Base-by-base conservation (phyloP, 108 stramenopile genomes). In the Cyclotella kingstonii region DNA sequence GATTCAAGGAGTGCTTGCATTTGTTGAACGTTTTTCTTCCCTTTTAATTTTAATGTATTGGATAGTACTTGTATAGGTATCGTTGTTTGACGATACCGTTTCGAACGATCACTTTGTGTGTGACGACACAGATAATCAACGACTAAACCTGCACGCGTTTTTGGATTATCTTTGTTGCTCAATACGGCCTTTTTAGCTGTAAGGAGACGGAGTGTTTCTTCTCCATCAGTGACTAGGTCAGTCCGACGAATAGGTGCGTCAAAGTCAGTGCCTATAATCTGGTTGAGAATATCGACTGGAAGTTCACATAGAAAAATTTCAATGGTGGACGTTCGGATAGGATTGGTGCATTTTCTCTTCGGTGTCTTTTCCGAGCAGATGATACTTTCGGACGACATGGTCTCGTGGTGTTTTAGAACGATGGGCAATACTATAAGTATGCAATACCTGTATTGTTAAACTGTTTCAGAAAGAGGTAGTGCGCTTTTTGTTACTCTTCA, bases 41-140 rank as follows among this genome's bases (percentile, higher is more conserved):
- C 38, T 38, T 35, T 48, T 14, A 33, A 33, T 9, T 23, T 34
- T 33, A 56, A 28, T 14, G 36, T 28, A 2, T 54, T 3, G 9
- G 50, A 40, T 19, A 72, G 33, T 12, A 44, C 33, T 7, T 19
- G 0, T 11, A 26, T 19, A 8, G 64, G 73, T 12, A 75, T 53
- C 11, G 39, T 41, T 2, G 65, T 43, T 36, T 40, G 53, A 41
- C n/a, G 53, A 55, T 65, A 75, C 2, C 15, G 26, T 3, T 5
- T 51, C 15, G 53, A 45, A 22, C 17, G 1, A 18, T 53, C 33
- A 14, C 29, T 17, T 2, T 11, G 7, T 8, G 49, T 44, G 12
- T 60, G 58, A 2, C 65, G 73, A 8, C 59, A 49, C 15, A 75
- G 23, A 60, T 65, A 75, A 5, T 60, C 73, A 42, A 66, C 57